phyloP scores from a whole-genome alignment of 75 land plant species.

The Selaginella moellendorffii region DNA sequence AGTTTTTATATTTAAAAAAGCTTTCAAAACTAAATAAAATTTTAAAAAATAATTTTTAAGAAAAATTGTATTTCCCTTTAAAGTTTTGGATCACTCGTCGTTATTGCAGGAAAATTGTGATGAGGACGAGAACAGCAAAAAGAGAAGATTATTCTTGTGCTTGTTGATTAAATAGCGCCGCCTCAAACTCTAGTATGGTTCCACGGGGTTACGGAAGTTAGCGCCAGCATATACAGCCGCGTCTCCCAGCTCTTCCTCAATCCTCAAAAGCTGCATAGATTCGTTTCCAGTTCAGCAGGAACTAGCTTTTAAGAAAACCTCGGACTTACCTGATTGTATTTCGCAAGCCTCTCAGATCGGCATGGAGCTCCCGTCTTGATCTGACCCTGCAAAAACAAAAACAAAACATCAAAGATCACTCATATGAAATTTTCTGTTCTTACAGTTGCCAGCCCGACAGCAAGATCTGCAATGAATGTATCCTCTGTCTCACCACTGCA shows the following conservation, averaged over 20 bases:
- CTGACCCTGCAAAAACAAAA: constrained; percentile 54
- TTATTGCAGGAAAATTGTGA: not conserved
- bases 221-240: constrained; percentile 89
- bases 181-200: constrained; percentile 57
- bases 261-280: constrained; percentile 55
- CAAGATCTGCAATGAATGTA: constrained; percentile 98
- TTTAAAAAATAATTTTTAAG: too few relatives aligned
- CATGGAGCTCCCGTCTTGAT: constrained; percentile 99
- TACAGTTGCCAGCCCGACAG: constrained; percentile 95
- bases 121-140: not conserved
- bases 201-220: constrained; percentile 71
- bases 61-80: too few relatives aligned
- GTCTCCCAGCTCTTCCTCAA: constrained; percentile 95
- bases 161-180: too few relatives aligned
- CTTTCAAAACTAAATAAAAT: too few relatives aligned
- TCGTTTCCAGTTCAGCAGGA: too few relatives aligned
- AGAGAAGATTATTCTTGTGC: not conserved
- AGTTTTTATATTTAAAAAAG: too few relatives aligned
- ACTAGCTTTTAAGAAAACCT: too few relatives aligned
- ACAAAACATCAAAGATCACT: too few relatives aligned
- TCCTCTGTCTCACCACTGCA: constrained; percentile 96
- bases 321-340: constrained; percentile 73
- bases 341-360: constrained; percentile 96
- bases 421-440: too few relatives aligned
- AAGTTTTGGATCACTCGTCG: too few relatives aligned